phyloP scores from a whole-genome alignment of 1,139 yeast genomes.

The Yamadazyma membranifaciens region DNA sequence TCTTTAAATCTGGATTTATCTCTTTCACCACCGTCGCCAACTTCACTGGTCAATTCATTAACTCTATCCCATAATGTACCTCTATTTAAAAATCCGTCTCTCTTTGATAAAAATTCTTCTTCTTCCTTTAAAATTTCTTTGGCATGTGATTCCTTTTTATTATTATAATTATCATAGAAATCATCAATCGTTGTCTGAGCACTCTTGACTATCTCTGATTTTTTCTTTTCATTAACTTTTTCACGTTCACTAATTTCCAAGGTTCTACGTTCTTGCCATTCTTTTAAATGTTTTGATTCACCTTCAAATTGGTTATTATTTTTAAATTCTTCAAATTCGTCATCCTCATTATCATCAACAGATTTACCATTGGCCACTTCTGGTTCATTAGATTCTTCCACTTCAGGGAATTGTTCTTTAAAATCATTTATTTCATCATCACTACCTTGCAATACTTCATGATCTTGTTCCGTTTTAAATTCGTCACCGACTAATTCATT shows the following conservation, averaged over 20 bases:
- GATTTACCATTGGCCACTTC: constrained; percentile 18
- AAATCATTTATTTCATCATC: constrained; percentile 65
- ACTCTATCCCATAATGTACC: constrained; percentile 91
- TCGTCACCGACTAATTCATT: constrained; percentile 81
- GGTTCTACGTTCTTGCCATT: constrained; percentile 85
- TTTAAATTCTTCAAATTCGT: constrained; percentile 21
- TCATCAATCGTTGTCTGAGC: constrained; percentile 92
- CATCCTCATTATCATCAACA: constrained; percentile 22
- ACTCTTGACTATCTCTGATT: constrained; percentile 65
- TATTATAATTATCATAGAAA: constrained; percentile 89
- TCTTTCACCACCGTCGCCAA: constrained; percentile 48
- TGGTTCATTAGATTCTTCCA: constrained; percentile 26
- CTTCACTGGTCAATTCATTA: constrained; percentile 44
- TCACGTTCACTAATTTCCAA: constrained; percentile 84
- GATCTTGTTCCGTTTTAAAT: constrained; percentile 69
- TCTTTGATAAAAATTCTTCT: constrained; percentile 68
- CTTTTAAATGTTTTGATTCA: constrained; percentile 59
- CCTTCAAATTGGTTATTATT: constrained; percentile 23
- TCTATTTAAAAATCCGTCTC: constrained; percentile 75
- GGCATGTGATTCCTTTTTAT: constrained; percentile 73
- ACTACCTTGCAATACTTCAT: constrained; percentile 49
- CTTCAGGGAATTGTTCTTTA: constrained; percentile 68
- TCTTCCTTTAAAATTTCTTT: constrained; percentile 66
- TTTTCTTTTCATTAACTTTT: constrained; percentile 62
- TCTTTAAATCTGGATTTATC: constrained; percentile 75